These are phyloP conservation scores for Pleurostoma richardsiae DNA, from an alignment of 2,329 filamentous ascomycete genomes.

Conservation along the genomic window DNA sequence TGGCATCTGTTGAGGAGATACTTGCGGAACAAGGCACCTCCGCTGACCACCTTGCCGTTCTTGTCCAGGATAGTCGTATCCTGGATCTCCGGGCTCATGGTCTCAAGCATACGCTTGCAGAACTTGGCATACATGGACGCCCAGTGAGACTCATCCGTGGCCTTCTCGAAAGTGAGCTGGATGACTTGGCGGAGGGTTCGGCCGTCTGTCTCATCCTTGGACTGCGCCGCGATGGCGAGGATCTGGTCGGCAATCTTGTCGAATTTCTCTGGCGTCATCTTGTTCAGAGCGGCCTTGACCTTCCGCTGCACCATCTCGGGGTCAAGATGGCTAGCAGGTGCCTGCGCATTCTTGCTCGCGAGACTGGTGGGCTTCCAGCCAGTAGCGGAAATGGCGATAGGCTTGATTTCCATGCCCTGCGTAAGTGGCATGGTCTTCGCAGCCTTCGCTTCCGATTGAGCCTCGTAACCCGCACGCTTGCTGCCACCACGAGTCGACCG, in stretches of 20 bases:
- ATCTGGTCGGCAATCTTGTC: conserved; percentile 94
- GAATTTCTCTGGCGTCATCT: conserved; percentile 99
- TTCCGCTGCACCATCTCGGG: conserved; percentile 95
- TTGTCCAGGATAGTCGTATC: conserved; percentile 94
- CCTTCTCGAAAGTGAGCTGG: conserved; percentile 98
- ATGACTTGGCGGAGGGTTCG: conserved; percentile 96
- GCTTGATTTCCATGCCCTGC: conserved; percentile 73
- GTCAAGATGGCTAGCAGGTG: conserved; percentile 59
- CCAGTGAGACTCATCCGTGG: conserved; percentile 97
- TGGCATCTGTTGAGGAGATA: conserved; percentile 98
- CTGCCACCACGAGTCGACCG: conserved; percentile 58
- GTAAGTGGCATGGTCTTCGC: conserved; percentile 92
- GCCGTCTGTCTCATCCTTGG: conserved; percentile 90
- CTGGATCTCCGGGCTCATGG: conserved; percentile 89
- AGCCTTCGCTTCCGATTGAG: conserved; percentile 60
- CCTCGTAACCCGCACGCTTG: conserved; percentile 50
- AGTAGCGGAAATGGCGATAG: conserved; percentile 63
- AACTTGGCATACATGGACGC: conserved; percentile 98
- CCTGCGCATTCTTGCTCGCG: conserved; percentile 31
- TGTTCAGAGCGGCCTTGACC: conserved; percentile 97
- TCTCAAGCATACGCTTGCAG: conserved; percentile 94
- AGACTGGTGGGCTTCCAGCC: conserved; percentile 90
- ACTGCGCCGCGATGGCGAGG: conserved; percentile 85
- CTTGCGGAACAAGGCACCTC: conserved; percentile 94
- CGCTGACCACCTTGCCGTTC: conserved; percentile 79